Evolutionary conservation across 768 basidiomycete species (phyloP), one percentile per base, ranked within the genome.

Genomic region (Pleurotus tuoliensis): DNA sequence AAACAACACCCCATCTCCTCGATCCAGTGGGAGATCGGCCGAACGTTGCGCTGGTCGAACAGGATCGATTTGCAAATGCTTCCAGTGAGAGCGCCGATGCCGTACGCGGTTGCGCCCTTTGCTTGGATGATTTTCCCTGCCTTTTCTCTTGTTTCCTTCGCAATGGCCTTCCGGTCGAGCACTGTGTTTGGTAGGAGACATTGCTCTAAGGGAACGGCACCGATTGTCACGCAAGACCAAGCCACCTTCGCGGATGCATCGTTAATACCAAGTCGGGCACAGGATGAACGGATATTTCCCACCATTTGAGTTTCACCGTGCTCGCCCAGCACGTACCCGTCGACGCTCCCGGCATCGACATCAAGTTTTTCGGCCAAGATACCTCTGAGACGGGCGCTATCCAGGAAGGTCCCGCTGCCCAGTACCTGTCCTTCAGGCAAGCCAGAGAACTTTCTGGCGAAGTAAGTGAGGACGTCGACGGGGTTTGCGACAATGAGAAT

Each of bases 1-100:
- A 60, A 22, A 43, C 56, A 60, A 18, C 56, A 54, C 7, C 47
- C 56, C 39, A 53, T 30, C 20, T 45, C 44, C 2, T 60, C 59
- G 34, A 57, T 47, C 59, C 59, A 60, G 45, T 60, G 59, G 45
- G 51, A 58, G 51, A 60, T 52, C 5, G 59, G 59, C 39, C 59
- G 27, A 6, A 60, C 52, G 45, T 54, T 57, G 22, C 53, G 40
- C 51, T 57, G 56, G 46, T 60, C 51, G 56, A 60, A 60, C 16
- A 60, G 25, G 24, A 60, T 60, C 9, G 59, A 60, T 38, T 60
- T 57, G 57, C 59, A 60, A n/a, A 60, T 58, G 45, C 56, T 58
- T 4, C 56, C 57, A 4, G 57, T 57, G 25, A 60, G 50, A 22
- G 56, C 30, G 27, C 51, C 59, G 25, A 60, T 55, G 5, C 59